Conservation (phyloP, 345 rosid species). For the Physaria fendleri region DNA sequence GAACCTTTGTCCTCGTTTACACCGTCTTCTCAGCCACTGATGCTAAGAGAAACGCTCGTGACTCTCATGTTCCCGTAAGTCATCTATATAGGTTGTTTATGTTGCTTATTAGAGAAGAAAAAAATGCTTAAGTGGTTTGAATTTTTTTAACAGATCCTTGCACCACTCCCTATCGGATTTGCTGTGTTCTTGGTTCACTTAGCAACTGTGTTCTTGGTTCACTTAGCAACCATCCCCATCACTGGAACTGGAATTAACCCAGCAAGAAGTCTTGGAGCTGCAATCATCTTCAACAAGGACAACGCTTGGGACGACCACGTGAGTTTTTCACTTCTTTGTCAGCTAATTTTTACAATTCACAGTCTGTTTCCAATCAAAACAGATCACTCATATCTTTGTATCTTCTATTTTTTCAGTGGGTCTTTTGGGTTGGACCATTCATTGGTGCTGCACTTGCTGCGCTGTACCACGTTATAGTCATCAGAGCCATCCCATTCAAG, state of each 20-base stretch:
- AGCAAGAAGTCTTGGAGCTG: conserved; percentile 50
- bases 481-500: conserved; percentile 51
- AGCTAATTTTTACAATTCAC: not conserved
- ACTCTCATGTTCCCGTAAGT: conserved; percentile 50
- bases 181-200: conserved; percentile 54
- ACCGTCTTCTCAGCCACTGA: conserved; percentile 47
- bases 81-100: not conserved
- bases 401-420: conserved; percentile 28
- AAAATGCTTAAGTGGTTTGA: not conserved
- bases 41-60: conserved; percentile 50
- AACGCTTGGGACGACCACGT: conserved; percentile 51
- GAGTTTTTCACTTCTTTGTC: conserved; percentile 10
- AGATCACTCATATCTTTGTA: not conserved
- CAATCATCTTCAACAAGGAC: conserved; percentile 39
- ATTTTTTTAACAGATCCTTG: conserved; percentile 33
- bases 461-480: conserved; percentile 44
- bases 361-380: not conserved
- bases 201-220: too few relatives aligned
- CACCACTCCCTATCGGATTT: conserved; percentile 47
- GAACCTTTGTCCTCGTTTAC: conserved; percentile 43
- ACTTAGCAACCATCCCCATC: conserved; percentile 46
- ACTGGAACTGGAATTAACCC: conserved; percentile 51
- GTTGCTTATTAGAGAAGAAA: not conserved
- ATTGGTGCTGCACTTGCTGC: conserved; percentile 52
- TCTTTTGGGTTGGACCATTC: conserved; percentile 60